Percentiles rank a stretch among this genome's conserved stretches.
These are phyloP conservation scores for Butyriboletus loyo DNA, from an alignment of 768 basidiomycete species.

Conservation along the genomic window DNA sequence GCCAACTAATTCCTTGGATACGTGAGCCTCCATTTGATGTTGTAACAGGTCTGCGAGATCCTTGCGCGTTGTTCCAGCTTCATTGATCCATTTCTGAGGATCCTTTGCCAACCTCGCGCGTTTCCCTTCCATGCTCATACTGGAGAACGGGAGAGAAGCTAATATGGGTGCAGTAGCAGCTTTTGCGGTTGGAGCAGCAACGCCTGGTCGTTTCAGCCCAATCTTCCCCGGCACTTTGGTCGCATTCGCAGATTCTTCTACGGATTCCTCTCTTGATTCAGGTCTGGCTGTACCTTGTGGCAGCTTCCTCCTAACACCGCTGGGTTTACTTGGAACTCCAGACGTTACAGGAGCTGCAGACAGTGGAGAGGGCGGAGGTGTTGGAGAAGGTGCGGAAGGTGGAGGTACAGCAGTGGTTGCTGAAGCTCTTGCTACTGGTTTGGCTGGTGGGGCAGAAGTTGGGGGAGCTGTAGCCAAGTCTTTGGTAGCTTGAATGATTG, in stretches of 20 bases:
- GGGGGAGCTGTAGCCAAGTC: conserved; percentile 36
- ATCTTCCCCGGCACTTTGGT: conserved; percentile 36
- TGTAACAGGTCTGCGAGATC: conserved; percentile 85
- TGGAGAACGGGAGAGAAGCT: conserved; percentile 34
- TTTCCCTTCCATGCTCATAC: conserved; percentile 44
- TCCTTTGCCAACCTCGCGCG: conserved; percentile 72
- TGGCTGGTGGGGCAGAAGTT: conserved; percentile 28
- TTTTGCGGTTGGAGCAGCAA: conserved; percentile 30
- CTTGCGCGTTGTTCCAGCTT: conserved; percentile 76
- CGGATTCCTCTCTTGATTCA: conserved; percentile 39
- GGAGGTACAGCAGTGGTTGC: conserved; percentile 21
- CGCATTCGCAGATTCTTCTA: conserved; percentile 33
- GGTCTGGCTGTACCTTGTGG: conserved; percentile 56
- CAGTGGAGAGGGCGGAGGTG: conserved; percentile 47
- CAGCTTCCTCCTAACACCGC: conserved; percentile 69
- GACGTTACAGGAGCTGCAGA: conserved; percentile 32
- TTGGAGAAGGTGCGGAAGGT: conserved; percentile 27
- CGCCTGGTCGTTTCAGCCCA: conserved; percentile 46
- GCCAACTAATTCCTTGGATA: conserved; percentile 69
- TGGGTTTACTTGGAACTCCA: conserved; percentile 41
- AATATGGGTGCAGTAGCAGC: conserved; percentile 32
- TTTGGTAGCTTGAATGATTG: conserved; percentile 85
- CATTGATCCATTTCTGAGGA: conserved; percentile 78
- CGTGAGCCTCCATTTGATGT: conserved; percentile 87
- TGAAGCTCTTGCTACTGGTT: conserved; percentile 27